Evolutionary conservation across 2,329 filamentous ascomycete species (phyloP).

Genomic region (Penicillium psychrosexuale): DNA sequence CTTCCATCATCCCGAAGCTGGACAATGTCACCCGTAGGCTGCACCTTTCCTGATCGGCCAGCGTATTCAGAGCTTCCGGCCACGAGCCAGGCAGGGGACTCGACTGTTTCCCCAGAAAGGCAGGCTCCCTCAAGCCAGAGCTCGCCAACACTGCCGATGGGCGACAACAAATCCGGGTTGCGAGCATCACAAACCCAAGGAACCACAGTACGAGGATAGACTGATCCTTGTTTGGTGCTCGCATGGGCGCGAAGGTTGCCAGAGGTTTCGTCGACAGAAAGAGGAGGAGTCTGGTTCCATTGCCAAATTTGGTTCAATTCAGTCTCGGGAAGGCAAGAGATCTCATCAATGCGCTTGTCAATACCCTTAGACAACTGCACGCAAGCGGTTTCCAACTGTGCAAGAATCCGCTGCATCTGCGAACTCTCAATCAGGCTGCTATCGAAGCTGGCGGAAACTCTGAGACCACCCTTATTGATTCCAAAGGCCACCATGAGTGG

Average conservation of each 20-base stretch:
- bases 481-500: constrained; percentile 50
- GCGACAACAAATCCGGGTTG: constrained; percentile 38
- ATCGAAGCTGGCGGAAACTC: constrained; percentile 47
- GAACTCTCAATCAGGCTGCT: constrained; percentile 32
- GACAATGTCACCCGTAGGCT: constrained; percentile 35
- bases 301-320: constrained; percentile 46
- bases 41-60: constrained; percentile 33
- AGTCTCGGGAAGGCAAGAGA: constrained; percentile 37
- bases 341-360: constrained; percentile 29
- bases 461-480: constrained; percentile 43
- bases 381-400: constrained; percentile 35
- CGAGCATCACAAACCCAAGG: constrained; percentile 31
- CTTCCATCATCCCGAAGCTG: constrained; percentile 29
- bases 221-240: constrained; percentile 22
- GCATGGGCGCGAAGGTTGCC: constrained; percentile 22
- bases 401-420: constrained; percentile 41
- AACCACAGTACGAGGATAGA: constrained; percentile 35
- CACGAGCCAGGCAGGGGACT: constrained; percentile 28
- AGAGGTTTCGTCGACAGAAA: constrained; percentile 31
- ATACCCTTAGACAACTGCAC: constrained; percentile 26
- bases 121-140: constrained; percentile 43
- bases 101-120: constrained; percentile 24
- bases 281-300: constrained; percentile 40
- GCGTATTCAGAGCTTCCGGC: constrained; percentile 31
- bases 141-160: constrained; percentile 41